These are phyloP conservation scores for Viola odorata DNA, from an alignment of 345 rosid species.

Conservation along the genomic window DNA sequence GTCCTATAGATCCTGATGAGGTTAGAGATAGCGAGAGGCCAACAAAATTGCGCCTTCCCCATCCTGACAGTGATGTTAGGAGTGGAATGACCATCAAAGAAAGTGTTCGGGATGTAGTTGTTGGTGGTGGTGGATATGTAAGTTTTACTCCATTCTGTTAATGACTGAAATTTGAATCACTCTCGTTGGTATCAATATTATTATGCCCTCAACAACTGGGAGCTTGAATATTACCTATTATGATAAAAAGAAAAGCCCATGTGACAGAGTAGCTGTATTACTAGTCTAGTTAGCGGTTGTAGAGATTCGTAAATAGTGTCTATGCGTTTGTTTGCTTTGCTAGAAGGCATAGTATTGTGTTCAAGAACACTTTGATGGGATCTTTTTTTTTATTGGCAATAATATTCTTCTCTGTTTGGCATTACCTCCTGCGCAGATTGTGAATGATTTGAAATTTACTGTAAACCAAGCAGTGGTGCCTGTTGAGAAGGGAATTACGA, in stretches of 20 bases:
- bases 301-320: neutral
- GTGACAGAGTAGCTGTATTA: neutral
- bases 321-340: neutral
- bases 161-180: neutral
- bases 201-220: neutral
- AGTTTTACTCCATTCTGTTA: conserved; percentile 28
- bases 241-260: neutral
- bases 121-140: conserved; percentile 90
- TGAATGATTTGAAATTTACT: conserved; percentile 84
- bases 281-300: neutral
- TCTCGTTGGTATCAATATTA: neutral
- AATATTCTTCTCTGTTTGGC: neutral
- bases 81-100: conserved; percentile 91
- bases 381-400: neutral
- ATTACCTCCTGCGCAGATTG: conserved; percentile 51
- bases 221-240: neutral
- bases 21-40: conserved; percentile 96
- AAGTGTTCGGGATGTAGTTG: conserved; percentile 83
- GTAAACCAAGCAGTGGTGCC: conserved; percentile 97
- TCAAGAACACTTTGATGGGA: neutral
- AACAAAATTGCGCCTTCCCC: conserved; percentile 87
- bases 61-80: conserved; percentile 59
- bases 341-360: neutral
- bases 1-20: conserved; percentile 95
- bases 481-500: conserved; percentile 87